These are phyloP conservation scores for Mucor circinelloides DNA, from an alignment of 371 early-diverging fungal genomes.

Conservation along the genomic window DNA sequence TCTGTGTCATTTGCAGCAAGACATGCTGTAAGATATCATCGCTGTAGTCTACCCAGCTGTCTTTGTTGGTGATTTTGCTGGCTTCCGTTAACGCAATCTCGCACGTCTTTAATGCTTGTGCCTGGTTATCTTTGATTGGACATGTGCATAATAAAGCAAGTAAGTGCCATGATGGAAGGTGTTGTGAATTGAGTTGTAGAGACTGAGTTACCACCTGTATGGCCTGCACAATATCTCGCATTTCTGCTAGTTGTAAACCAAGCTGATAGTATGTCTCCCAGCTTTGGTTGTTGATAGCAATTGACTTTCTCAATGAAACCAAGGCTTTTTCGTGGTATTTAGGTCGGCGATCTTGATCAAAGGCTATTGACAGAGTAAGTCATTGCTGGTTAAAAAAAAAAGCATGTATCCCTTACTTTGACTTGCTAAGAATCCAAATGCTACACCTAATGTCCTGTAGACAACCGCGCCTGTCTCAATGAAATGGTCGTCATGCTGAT, in stretches of 20 bases:
- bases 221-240: slow-evolving; percentile 75
- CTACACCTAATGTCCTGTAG: slow-evolving; percentile 58
- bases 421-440: slow-evolving; percentile 62
- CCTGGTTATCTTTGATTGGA: slow-evolving; percentile 29
- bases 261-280: slow-evolving; percentile 74
- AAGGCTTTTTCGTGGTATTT: slow-evolving; percentile 69
- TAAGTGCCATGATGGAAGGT: slow-evolving; percentile 86
- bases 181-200: slow-evolving; percentile 57
- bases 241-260: slow-evolving; percentile 78
- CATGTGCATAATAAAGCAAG: slow-evolving; percentile 75
- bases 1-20: slow-evolving; percentile 61
- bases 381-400: too few species aligned
- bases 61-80: slow-evolving; percentile 25
- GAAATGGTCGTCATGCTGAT: not conserved
- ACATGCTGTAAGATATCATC: slow-evolving; percentile 45
- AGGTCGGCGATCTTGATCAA: slow-evolving; percentile 64
- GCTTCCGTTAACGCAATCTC: slow-evolving; percentile 59
- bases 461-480: slow-evolving; percentile 34
- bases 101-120: slow-evolving; percentile 71
- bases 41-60: slow-evolving; percentile 38
- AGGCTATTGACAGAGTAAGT: slow-evolving; percentile 1
- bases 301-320: slow-evolving; percentile 57
- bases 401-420: slow-evolving; percentile 68
- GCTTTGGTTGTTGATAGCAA: slow-evolving; percentile 41
- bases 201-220: slow-evolving; percentile 64